phyloP scores from a whole-genome alignment of 768 basidiomycete species.

The Calocybe indica region DNA sequence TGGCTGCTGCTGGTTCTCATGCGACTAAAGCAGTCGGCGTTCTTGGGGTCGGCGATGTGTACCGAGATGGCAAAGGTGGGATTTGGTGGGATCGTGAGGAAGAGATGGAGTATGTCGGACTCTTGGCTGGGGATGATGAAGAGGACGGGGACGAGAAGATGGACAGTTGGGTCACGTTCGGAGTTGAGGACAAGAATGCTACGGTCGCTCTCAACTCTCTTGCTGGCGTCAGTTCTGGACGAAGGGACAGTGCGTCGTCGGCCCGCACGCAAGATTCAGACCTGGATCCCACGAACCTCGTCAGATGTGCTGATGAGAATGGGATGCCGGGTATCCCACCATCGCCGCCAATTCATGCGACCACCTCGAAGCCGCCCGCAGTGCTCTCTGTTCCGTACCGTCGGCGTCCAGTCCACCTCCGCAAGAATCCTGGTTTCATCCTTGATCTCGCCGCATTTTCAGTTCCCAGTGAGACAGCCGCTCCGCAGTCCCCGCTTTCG shows the following conservation, averaged over 20 bases:
- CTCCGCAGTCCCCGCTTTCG: too few relatives aligned
- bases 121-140: constrained; percentile 38
- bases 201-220: constrained; percentile 13
- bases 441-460: constrained; percentile 30
- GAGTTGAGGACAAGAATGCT: constrained; percentile 17
- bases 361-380: constrained; percentile 19
- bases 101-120: constrained; percentile 60
- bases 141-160: constrained; percentile 17
- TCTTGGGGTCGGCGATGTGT: constrained; percentile 42
- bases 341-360: background rate
- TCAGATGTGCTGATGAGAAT: constrained; percentile 28
- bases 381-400: constrained; percentile 32
- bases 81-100: constrained; percentile 73
- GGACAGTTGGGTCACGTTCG: constrained; percentile 35
- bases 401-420: constrained; percentile 26
- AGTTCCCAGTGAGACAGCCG: constrained; percentile 5
- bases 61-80: constrained; percentile 55
- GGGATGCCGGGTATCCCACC: constrained; percentile 14
- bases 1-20: constrained; percentile 24
- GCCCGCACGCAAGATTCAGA: constrained; percentile 42
- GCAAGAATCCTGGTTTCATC: constrained; percentile 27
- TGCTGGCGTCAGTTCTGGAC: constrained; percentile 13
- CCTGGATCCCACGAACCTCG: constrained; percentile 42
- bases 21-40: constrained; percentile 6
- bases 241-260: constrained; percentile 40